Evolutionary conservation across 1,284 basidiomycete species (phyloP).

Genomic region (Nidula niveotomentosa): DNA sequence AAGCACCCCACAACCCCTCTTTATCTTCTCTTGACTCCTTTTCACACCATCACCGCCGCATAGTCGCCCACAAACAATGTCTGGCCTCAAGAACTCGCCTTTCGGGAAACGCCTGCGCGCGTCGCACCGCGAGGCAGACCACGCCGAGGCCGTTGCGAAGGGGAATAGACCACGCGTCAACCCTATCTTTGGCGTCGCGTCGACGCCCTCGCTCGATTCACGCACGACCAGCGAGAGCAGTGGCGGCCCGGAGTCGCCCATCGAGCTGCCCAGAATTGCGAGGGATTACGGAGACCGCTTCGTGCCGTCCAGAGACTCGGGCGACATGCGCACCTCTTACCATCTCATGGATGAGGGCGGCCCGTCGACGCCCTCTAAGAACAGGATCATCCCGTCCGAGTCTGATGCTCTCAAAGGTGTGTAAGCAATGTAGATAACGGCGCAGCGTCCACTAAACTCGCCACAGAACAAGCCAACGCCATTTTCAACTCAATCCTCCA

Average conservation of each 20-base stretch:
- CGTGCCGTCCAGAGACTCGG: slow-evolving; percentile 68
- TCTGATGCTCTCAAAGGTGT: slow-evolving; percentile 75
- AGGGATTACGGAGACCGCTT: slow-evolving; percentile 78
- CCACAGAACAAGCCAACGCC: slow-evolving; percentile 74
- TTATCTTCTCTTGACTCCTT: no score
- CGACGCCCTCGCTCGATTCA: slow-evolving; percentile 46
- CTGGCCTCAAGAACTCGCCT: slow-evolving; percentile 75
- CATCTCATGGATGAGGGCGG: slow-evolving; percentile 64
- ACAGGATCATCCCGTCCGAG: slow-evolving; percentile 72
- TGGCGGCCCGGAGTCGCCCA: slow-evolving; percentile 51
- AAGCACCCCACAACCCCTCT: no score
- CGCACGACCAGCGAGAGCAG: slow-evolving; percentile 54
- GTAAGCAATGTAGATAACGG: slow-evolving; percentile 13
- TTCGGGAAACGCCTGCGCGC: slow-evolving; percentile 78
- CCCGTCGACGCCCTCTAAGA: slow-evolving; percentile 69
- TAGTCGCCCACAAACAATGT: slow-evolving; percentile 38
- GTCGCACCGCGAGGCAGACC: slow-evolving; percentile 57
- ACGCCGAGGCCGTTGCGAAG: slow-evolving; percentile 50
- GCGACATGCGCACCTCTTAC: slow-evolving; percentile 75
- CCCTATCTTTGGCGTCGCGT: slow-evolving; percentile 47
- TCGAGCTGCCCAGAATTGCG: slow-evolving; percentile 33
- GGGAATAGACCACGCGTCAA: slow-evolving; percentile 54
- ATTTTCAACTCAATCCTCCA: slow-evolving; percentile 75
- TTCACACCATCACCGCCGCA: no score
- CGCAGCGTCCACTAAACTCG: background rate